These are phyloP conservation scores for Rhodotorula glutinis DNA, from an alignment of 1,284 basidiomycete genomes.

Conservation along the genomic window DNA sequence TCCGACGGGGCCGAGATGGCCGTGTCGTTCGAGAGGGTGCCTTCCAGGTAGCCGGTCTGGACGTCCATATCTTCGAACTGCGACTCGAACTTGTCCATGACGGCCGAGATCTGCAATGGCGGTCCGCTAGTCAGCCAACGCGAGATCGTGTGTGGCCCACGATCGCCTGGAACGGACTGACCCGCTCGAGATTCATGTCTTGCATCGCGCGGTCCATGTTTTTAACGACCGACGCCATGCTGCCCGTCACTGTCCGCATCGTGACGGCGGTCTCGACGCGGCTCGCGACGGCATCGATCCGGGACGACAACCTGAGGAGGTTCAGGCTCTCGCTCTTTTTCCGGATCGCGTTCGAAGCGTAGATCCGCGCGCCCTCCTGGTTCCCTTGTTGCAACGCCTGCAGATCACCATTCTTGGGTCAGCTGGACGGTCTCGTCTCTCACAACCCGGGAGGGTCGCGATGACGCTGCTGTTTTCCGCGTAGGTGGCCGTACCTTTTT, in stretches of 20 bases:
- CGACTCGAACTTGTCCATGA: constrained; percentile 98
- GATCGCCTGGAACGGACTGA: constrained; percentile 50
- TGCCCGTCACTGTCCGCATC: constrained; percentile 86
- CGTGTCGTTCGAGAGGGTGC: constrained; percentile 88
- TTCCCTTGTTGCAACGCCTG: constrained; percentile 97
- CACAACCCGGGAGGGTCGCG: background rate
- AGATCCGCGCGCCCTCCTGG: constrained; percentile 96
- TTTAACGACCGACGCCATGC: constrained; percentile 92
- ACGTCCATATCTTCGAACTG: constrained; percentile 98
- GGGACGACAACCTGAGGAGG: constrained; percentile 63
- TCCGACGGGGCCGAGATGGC: constrained; percentile 94
- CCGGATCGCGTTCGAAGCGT: constrained; percentile 95
- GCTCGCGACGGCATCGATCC: constrained; percentile 95
- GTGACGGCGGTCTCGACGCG: constrained; percentile 99
- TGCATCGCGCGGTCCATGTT: constrained; percentile 99
- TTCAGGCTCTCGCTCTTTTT: constrained; percentile 97
- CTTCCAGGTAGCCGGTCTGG: constrained; percentile 97
- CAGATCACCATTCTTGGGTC: background rate
- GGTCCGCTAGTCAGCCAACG: no score
- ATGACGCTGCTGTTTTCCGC: background rate
- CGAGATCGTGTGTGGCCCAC: background rate
- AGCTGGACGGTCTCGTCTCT: background rate
- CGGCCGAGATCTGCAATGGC: constrained; percentile 75
- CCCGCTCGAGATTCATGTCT: constrained; percentile 95
- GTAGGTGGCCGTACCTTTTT: constrained; percentile 68